phyloP scores from a whole-genome alignment of 352 stramenopile species.

The Saprolegnia parasitica region DNA sequence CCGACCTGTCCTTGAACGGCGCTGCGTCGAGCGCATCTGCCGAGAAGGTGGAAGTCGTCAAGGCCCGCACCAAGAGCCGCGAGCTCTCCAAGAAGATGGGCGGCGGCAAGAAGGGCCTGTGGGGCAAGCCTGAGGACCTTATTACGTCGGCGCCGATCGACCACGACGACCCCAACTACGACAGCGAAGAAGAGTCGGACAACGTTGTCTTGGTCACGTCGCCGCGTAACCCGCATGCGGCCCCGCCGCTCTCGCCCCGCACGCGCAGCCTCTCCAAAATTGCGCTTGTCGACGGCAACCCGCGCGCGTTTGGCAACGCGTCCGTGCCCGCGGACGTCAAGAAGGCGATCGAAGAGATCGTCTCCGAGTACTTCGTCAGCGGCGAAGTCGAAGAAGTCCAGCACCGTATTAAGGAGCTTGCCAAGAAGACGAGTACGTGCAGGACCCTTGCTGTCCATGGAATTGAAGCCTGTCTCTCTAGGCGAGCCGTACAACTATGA shows the following conservation, averaged over 20 bases:
- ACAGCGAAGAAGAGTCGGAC: conserved; percentile 85
- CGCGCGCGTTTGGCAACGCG: conserved; percentile 17
- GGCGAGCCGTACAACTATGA: conserved; percentile 84
- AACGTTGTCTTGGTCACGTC: conserved; percentile 82
- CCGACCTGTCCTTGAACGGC: neutral
- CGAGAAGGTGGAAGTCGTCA: conserved; percentile 27
- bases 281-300: conserved; percentile 21
- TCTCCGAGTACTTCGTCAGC: conserved; percentile 86
- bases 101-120: conserved; percentile 80
- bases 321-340: conserved; percentile 73
- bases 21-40: neutral
- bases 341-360: conserved; percentile 84
- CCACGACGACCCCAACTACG: conserved; percentile 90
- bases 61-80: conserved; percentile 82
- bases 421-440: conserved; percentile 10
- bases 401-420: conserved; percentile 32
- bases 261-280: conserved; percentile 20
- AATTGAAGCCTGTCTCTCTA: conserved; percentile 3
- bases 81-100: conserved; percentile 84
- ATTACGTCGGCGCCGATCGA: conserved; percentile 70
- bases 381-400: conserved; percentile 88
- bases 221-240: conserved; percentile 31
- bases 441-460: conserved; percentile 1
- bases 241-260: conserved; percentile 43
- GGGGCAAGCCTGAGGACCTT: conserved; percentile 65